Evolutionary conservation across 1,284 basidiomycete genomes (phyloP), one percentile per base, ranked within the genome.

Genomic region (Moesziomyces sp.): DNA sequence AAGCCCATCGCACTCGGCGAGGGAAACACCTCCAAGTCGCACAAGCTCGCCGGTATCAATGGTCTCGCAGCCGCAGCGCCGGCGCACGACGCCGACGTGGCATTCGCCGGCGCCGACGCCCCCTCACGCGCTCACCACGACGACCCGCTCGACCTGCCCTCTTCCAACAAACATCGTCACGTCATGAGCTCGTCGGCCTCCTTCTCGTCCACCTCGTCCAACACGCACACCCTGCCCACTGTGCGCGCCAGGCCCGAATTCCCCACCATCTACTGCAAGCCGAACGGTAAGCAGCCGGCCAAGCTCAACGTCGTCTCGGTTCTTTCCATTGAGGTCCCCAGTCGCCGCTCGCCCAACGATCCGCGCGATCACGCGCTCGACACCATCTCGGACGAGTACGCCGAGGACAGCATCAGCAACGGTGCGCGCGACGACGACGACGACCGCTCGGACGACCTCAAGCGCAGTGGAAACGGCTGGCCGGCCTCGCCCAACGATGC

Each of bases 1-100:
- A 89, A 93, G 44, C 93, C 94, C 10, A 98, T 98, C 93, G 93
- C 93, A 79, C 88, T 98, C 14, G 91, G 90, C 21, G 93, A 95
- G 67, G 80, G 80, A 9, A 67, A 91, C 51, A 90, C 91, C 76
- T 88, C 88, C 21, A 86, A 91, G 38, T 70, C 70, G 5, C 59
- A 71, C 44, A 77, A 70, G 52, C 58, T 74, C 10, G 52, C 71
- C 5, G 67, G 74, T 18, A 69, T 74, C 70, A 67, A 59, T 16
- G 28, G 24, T 2, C 26, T 38, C 7, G 54, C 52, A 10, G 7
- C 46, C 43, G 52, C 48, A n/a, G 43, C 60, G 4, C 46, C 56
- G 14, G 45, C 30, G 5, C 49, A 43, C 43, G 52, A 28, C 26
- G 56, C 66, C 30, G 45, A 49, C 3, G 48, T 63, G 14, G 24